Evolutionary conservation across 129 eudicot species (phyloP), one percentile per base, ranked within the genome.

Genomic region (Heracleum sosnowskyi): DNA sequence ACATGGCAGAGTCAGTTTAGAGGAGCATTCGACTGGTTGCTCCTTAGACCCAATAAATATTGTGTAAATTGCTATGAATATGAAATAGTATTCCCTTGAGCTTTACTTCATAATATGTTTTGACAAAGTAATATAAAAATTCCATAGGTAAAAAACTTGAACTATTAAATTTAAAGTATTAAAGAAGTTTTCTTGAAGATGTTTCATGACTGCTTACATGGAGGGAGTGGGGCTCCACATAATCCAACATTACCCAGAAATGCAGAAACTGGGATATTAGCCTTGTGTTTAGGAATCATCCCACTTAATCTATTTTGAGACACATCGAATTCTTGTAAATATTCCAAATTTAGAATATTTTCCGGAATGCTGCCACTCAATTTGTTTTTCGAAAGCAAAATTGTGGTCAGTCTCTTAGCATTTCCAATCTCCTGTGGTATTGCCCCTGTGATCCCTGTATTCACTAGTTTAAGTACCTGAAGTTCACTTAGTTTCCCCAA

Each of bases 191-290:
- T n/a, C 64, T 2, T 26, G 6, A n/a, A n/a, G 15, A 11, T 60
- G 68, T 11, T 57, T 60, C 64, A 60, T 8, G 33, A 60, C 42
- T 84, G 84, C 79, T 90, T 86, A 86, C 98, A 91, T 10, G 90
- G 87, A 84, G 97, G 82, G 75, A 93, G 93, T 51, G 98, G 98
- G 76, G 86, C 37, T 76, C 98, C 98, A 86, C 98, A 93, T 76
- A 93, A 85, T 11, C 91, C 97, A 81, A 84, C 86, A 89, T 93
- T 93, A 44, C 84, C 93, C 72, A 63, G 34, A 83, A 93, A 93
- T n/a, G 89, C 85, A 72, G 93, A 86, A n/a, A 46, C 88, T 20
- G 95, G 97, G 16, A 93, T 47, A 26, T 28, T 62, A n/a, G 81
- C 76, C 72, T 82, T 89, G 78, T 93, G 98, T 15, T 63, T 45